A percentile compares a stretch with the other conserved stretches of the same genome.
Evolutionary conservation across 163 green algal genomes (phyloP).

Genomic region (Coccomyxa subellipsoidea): DNA sequence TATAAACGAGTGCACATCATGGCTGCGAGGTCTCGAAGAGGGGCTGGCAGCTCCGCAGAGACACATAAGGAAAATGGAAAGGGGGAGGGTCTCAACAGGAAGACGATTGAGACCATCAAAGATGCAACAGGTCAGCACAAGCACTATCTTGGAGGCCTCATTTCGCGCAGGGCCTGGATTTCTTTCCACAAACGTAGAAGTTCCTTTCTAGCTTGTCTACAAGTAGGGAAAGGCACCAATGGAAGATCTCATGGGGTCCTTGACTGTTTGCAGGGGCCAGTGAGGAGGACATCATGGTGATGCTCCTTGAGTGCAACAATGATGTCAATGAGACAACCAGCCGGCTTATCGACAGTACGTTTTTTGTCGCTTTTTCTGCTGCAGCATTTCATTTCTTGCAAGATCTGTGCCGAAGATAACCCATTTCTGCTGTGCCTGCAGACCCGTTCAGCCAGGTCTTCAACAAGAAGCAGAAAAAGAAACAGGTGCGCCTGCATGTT

Average conservation of each 20-base stretch:
- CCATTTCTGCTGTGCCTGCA: constrained; percentile 5
- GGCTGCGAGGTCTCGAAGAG: constrained; percentile 5
- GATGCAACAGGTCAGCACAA: background rate
- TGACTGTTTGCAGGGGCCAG: constrained; percentile 3
- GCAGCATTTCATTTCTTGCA: too few species aligned
- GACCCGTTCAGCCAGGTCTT: constrained; percentile 16
- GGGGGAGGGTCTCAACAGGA: background rate
- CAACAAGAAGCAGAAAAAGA: constrained; percentile 20
- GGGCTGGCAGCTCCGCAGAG: constrained; percentile 4
- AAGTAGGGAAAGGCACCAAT: too few species aligned
- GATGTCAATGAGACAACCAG: constrained; percentile 14
- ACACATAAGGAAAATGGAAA: background rate
- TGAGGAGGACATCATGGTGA: constrained; percentile 11
- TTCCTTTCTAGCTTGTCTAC: too few species aligned
- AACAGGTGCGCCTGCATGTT: background rate
- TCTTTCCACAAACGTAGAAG: background rate
- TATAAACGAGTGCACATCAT: background rate
- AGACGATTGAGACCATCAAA: constrained; percentile 10
- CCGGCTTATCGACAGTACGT: constrained; percentile 15
- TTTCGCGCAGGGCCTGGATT: background rate
- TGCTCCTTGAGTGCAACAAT: constrained; percentile 11
- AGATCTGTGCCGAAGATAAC: background rate
- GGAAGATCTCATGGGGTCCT: too few species aligned
- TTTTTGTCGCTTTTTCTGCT: background rate
- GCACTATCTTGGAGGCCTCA: background rate